A percentile compares a stretch with the other conserved stretches of the same genome.
These are phyloP conservation scores for Sporothrix curviconia DNA, from an alignment of 2,329 filamentous ascomycete species.

Conservation along the genomic window DNA sequence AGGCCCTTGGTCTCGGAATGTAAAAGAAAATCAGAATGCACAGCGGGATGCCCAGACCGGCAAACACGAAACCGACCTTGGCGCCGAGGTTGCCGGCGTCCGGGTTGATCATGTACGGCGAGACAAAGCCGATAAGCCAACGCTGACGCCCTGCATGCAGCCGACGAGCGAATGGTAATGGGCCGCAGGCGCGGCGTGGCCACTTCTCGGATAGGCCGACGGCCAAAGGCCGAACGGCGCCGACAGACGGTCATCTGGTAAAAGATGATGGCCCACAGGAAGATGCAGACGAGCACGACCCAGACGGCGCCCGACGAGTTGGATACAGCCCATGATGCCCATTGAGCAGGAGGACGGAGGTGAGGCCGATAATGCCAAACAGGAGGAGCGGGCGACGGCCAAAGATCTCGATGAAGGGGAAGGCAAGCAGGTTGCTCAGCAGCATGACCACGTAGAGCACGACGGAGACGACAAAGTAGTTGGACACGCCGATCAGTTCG, in stretches of 20 bases:
- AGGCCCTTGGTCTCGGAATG: conserved; percentile 4
- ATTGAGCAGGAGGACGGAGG: conserved; percentile 5
- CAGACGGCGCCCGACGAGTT: neutral
- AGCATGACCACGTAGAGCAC: conserved; percentile 6
- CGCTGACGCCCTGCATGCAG: neutral
- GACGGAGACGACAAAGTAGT: conserved; percentile 2
- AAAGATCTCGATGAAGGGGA: neutral
- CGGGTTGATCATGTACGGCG: conserved; percentile 5
- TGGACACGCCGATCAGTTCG: neutral
- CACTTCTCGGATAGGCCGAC: neutral
- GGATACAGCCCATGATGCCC: conserved; percentile 4
- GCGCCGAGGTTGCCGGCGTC: neutral
- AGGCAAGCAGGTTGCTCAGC: neutral
- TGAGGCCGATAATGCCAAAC: neutral
- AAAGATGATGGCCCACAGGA: neutral
- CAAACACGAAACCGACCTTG: conserved; percentile 10
- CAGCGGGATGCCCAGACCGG: neutral
- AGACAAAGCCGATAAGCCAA: conserved; percentile 7
- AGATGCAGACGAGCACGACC: neutral
- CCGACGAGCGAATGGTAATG: neutral
- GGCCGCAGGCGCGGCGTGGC: neutral
- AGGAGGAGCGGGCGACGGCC: conserved; percentile 1
- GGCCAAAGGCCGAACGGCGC: neutral
- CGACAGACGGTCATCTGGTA: neutral
- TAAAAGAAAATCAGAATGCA: neutral